phyloP scores from a whole-genome alignment of 345 rosid genomes.

The Diplotaxis tenuifolia region DNA sequence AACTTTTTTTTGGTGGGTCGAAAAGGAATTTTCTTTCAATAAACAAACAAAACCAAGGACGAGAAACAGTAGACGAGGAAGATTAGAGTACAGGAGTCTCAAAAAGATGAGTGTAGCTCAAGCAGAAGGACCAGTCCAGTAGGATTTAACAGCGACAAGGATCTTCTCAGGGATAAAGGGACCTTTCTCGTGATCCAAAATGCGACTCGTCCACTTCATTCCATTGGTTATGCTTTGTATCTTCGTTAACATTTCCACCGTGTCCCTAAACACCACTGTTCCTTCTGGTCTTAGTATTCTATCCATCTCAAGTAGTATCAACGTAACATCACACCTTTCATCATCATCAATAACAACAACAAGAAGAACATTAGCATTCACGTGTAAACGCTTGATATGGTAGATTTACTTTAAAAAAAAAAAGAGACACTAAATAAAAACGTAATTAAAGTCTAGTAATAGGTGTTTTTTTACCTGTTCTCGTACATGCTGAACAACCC shows the following conservation, averaged over 20 bases:
- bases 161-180: conserved; percentile 91
- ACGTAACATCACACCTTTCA: conserved; percentile 68
- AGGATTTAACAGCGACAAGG: conserved; percentile 74
- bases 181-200: conserved; percentile 93
- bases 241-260: conserved; percentile 73
- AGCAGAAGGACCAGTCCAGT: conserved; percentile 68
- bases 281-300: conserved; percentile 96
- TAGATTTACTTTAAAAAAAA: no score
- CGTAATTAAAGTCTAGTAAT: conserved; percentile 15
- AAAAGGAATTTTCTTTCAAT: not conserved
- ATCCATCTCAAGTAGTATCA: conserved; percentile 95
- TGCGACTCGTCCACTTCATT: conserved; percentile 83
- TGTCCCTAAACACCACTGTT: conserved; percentile 83
- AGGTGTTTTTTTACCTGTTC: conserved; percentile 45
- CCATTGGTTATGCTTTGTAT: conserved; percentile 64
- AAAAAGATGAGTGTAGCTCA: not conserved
- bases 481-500: conserved; percentile 78
- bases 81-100: not conserved
- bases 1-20: not conserved
- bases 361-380: not conserved
- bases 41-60: not conserved
- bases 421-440: not conserved
- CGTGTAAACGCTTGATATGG: not conserved
- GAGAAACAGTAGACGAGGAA: not conserved
- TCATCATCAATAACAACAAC: not conserved